Base-by-base conservation (phyloP, 441 rosid species). In the Hura crepitans region DNA sequence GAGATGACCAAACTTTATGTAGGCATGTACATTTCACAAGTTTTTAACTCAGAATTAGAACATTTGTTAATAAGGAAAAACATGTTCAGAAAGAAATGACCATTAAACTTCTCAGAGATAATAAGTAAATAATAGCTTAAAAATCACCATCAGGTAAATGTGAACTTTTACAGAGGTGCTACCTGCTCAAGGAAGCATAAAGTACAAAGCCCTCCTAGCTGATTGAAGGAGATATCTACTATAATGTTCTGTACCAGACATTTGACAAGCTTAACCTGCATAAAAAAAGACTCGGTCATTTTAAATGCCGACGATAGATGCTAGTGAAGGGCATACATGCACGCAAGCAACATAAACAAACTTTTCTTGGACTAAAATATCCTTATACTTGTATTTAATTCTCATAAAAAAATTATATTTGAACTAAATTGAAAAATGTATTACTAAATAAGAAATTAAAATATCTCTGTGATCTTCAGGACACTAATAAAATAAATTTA, bases 211-310 rank as follows among this genome's bases (percentile, higher is more conserved):
- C 97, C 98, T 76, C 98, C 96, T 70, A 93, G 75, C 82, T 91
- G 98, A 78, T 93, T 91, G 80, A 91, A 93, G 57, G 94, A 89
- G 57, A 93, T 93, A 85, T 93, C 98, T 47, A 93, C 98, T 45
- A 93, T 90, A 4, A 89, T 87, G 77, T 93, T 88, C 80, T 93
- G 97, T 54, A 93, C 87, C 61, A 93, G 72, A 76, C 92, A 93
- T 74, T 93, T 93, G 53, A 93, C 90, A 80, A 93, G 96, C 85
- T 93, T 91, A 72, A 91, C 98, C 98, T 93, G 90, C 83, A 73
- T 80, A 64, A 63, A 13, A 72, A 63, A 68, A 39, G 45, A 28
- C 27, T 18, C 23, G 14, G 58, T 33, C n/a, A n/a, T n/a, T 55
- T 54, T 20, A 10, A 60, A 31, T 49, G 30, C 66, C 62, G 23